Evolutionary conservation across 2,329 filamentous ascomycete genomes (phyloP).

Genomic region (Diaporthe destruens): DNA sequence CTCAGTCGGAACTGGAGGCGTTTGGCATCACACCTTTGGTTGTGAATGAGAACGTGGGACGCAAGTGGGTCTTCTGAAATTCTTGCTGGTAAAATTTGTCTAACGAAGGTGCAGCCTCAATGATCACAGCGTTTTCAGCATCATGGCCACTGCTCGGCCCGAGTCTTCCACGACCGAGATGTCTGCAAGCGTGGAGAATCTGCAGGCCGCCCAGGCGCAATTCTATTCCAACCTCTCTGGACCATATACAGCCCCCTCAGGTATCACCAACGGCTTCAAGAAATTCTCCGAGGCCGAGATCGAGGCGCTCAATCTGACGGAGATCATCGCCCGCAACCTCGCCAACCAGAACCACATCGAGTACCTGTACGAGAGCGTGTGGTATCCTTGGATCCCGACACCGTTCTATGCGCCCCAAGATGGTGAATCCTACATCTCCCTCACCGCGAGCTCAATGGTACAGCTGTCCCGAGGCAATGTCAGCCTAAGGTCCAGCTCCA

Average conservation of each 20-base stretch:
- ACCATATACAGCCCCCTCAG: slow-evolving; percentile 4
- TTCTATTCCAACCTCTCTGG: slow-evolving; percentile 2
- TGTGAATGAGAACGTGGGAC: slow-evolving; percentile 17
- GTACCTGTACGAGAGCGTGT: slow-evolving; percentile 48
- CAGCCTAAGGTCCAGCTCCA: slow-evolving; percentile 43
- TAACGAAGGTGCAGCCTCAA: slow-evolving; percentile 42
- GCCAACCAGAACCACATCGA: slow-evolving; percentile 47
- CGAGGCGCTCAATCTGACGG: slow-evolving; percentile 45
- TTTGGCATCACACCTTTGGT: slow-evolving; percentile 16
- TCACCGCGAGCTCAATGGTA: slow-evolving; percentile 46
- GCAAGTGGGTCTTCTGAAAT: background rate
- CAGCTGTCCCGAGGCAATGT: slow-evolving; percentile 45
- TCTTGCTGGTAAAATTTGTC: too few relatives aligned
- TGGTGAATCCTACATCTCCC: slow-evolving; percentile 47
- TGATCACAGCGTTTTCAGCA: slow-evolving; percentile 49
- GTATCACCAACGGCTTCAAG: slow-evolving; percentile 19
- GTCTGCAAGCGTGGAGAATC: slow-evolving; percentile 42
- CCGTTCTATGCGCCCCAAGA: slow-evolving; percentile 46
- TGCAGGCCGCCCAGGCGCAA: slow-evolving; percentile 34
- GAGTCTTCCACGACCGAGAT: slow-evolving; percentile 47
- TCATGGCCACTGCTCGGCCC: slow-evolving; percentile 45
- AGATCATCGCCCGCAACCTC: slow-evolving; percentile 44
- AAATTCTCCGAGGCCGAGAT: slow-evolving; percentile 6
- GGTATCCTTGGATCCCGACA: slow-evolving; percentile 48
- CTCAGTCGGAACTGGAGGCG: slow-evolving; percentile 5